Evolutionary conservation across 2,329 filamentous ascomycete genomes (phyloP).

Genomic region (Aureobasidium pullulans): DNA sequence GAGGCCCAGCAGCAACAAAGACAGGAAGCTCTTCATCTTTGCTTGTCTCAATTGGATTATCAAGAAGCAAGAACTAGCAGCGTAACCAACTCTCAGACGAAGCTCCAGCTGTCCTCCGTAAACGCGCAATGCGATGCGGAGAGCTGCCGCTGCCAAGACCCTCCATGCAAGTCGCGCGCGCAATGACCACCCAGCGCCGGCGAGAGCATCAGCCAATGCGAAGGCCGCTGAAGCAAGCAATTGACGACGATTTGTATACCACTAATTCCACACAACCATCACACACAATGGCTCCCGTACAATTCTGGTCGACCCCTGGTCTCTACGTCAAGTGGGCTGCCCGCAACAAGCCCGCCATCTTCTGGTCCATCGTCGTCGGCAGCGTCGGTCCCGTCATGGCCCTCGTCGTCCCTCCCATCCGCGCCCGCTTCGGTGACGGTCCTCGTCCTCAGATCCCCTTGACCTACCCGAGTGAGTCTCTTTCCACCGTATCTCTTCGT

Average conservation of each 20-base stretch:
- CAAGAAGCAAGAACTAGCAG: background rate
- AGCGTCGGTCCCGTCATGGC: conserved; percentile 63
- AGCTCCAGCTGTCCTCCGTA: conserved; percentile 6
- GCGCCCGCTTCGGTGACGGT: conserved; percentile 65
- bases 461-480: conserved; percentile 80
- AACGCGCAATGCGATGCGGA: conserved; percentile 1
- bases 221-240: background rate
- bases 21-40: conserved; percentile 27
- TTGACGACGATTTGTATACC: conserved; percentile 4
- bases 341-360: conserved; percentile 82
- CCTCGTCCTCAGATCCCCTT: conserved; percentile 66
- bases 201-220: background rate
- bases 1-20: conserved; percentile 54
- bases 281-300: conserved; percentile 56
- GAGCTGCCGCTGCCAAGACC: conserved; percentile 4
- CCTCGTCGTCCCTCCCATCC: conserved; percentile 64
- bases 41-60: background rate
- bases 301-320: conserved; percentile 78
- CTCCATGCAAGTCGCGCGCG: background rate
- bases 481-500: too few relatives aligned
- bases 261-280: conserved; percentile 17
- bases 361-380: conserved; percentile 77
- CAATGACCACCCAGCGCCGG: background rate
- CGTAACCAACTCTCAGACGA: background rate
- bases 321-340: conserved; percentile 83